Conservation (phyloP, 2,329 filamentous ascomycete species). For the Cadophora sp. region DNA sequence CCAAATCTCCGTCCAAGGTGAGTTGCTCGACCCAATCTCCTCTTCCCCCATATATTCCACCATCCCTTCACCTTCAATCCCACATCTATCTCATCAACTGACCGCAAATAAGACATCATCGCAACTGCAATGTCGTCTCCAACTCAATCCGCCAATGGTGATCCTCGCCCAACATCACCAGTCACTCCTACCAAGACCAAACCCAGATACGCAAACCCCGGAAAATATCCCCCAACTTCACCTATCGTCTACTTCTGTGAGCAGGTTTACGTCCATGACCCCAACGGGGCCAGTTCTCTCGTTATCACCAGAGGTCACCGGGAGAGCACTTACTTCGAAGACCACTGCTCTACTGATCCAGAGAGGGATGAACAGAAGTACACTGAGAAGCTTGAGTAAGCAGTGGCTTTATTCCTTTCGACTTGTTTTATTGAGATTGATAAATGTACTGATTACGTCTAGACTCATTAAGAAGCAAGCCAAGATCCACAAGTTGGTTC, state of each 20-base stretch:
- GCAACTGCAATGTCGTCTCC: slow-evolving; percentile 1
- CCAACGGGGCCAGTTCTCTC: neutral
- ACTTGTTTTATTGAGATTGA: neutral
- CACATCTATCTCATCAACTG: neutral
- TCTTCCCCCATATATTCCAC: too few species aligned
- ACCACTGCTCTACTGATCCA: neutral
- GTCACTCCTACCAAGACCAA: neutral
- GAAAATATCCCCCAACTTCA: neutral
- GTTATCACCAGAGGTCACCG: neutral
- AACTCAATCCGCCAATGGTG: neutral
- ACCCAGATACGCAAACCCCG: neutral
- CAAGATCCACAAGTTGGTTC: neutral
- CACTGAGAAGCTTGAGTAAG: slow-evolving; percentile 14
- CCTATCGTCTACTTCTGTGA: neutral
- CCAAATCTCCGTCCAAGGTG: neutral
- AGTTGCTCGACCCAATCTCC: neutral
- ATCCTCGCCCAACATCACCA: slow-evolving; percentile 11
- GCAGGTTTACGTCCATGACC: neutral
- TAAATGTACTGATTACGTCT: neutral
- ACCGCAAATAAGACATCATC: neutral
- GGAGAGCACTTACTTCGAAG: slow-evolving; percentile 2
- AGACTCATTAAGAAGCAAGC: slow-evolving; percentile 12
- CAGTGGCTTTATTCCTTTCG: neutral
- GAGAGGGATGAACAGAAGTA: slow-evolving; percentile 8
- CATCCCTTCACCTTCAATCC: neutral